A percentile compares a stretch with the other conserved stretches of the same genome.
phyloP scores from a whole-genome alignment of 768 basidiomycete genomes.

The Podaxis sp. region DNA sequence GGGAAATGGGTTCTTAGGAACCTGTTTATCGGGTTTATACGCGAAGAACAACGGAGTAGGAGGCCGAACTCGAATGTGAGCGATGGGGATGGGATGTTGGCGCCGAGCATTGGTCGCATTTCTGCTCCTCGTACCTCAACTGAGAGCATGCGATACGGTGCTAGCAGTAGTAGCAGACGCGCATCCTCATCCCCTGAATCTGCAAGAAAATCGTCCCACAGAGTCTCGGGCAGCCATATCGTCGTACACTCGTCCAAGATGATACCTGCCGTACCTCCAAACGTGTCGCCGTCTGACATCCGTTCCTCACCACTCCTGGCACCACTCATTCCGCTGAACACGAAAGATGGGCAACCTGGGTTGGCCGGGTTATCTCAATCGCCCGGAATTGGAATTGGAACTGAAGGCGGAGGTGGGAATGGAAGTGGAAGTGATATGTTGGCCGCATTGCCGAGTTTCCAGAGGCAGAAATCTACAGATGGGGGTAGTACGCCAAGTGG shows the following conservation, averaged over 20 bases:
- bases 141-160: neutral
- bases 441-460: neutral
- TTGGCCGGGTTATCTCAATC: conserved; percentile 42
- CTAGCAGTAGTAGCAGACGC: neutral
- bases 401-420: neutral
- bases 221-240: conserved; percentile 17
- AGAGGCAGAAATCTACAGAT: conserved; percentile 32
- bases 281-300: conserved; percentile 32
- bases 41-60: conserved; percentile 55
- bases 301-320: conserved; percentile 57
- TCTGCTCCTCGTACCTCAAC: neutral
- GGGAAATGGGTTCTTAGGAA: conserved; percentile 91
- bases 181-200: conserved; percentile 6
- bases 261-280: conserved; percentile 62
- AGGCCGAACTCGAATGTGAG: conserved; percentile 26
- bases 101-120: conserved; percentile 22
- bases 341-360: conserved; percentile 26
- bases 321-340: conserved; percentile 54
- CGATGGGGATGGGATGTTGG: conserved; percentile 24
- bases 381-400: conserved; percentile 33
- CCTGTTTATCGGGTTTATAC: conserved; percentile 76
- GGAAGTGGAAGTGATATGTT: neutral
- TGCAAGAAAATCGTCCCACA: conserved; percentile 6
- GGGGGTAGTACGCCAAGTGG: conserved; percentile 27
- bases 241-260: conserved; percentile 66